phyloP scores from a whole-genome alignment of 1,284 basidiomycete species.

The Cutaneotrichosporon dermatis region DNA sequence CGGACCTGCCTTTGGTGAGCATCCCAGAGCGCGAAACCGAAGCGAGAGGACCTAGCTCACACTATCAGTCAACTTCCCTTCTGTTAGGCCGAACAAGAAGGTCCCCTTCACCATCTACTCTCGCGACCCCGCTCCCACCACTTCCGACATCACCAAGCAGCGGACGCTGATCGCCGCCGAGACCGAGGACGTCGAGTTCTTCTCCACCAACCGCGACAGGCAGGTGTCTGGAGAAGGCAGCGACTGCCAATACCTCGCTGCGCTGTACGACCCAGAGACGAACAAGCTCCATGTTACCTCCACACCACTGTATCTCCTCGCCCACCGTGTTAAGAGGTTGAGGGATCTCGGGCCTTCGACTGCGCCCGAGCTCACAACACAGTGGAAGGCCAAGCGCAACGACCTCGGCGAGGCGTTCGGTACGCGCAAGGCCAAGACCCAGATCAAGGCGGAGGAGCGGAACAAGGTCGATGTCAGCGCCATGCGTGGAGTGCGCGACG shows the following conservation, averaged over 20 bases:
- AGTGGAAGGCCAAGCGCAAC: constrained; percentile 63
- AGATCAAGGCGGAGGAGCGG: constrained; percentile 74
- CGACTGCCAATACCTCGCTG: constrained; percentile 49
- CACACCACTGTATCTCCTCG: constrained; percentile 67
- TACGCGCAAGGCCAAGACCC: constrained; percentile 83
- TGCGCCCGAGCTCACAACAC: constrained; percentile 51
- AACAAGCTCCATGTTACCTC: constrained; percentile 61
- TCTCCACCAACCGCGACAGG: constrained; percentile 52
- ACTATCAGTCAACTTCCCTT: constrained; percentile 66
- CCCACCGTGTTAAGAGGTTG: constrained; percentile 73
- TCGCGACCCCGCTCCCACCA: constrained; percentile 39
- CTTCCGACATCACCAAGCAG: constrained; percentile 53
- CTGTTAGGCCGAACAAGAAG: constrained; percentile 58
- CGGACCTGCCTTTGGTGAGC: constrained; percentile 67
- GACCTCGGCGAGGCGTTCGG: constrained; percentile 86
- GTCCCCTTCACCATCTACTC: constrained; percentile 66
- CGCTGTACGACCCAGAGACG: constrained; percentile 61
- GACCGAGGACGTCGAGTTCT: constrained; percentile 63
- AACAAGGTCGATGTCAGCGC: constrained; percentile 80
- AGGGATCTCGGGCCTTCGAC: constrained; percentile 48
- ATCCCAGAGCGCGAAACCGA: not conserved
- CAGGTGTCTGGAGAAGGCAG: constrained; percentile 53
- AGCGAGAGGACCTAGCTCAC: not conserved
- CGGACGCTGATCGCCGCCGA: constrained; percentile 63
- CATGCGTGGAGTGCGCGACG: constrained; percentile 71